These are phyloP conservation scores for Capronia americana DNA, from an alignment of 2,329 filamentous ascomycete species.

Conservation along the genomic window DNA sequence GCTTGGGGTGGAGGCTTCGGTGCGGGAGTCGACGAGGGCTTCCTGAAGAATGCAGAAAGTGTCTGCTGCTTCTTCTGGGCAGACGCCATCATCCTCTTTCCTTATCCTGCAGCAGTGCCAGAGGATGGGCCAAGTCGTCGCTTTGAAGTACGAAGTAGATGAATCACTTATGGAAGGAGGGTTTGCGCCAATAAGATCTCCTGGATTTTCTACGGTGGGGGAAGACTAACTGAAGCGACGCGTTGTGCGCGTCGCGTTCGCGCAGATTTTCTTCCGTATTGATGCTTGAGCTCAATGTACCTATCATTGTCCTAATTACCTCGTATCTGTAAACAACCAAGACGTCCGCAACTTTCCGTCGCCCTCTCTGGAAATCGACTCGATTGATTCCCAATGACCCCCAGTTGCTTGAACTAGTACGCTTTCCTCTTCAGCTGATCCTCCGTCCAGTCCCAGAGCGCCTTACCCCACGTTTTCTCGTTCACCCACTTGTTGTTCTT, in stretches of 20 bases:
- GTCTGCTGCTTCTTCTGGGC: constrained; percentile 55
- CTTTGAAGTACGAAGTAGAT: background rate
- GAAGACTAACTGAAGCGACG: background rate
- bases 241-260: background rate
- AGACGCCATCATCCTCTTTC: constrained; percentile 29
- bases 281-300: background rate
- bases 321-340: background rate
- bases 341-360: background rate
- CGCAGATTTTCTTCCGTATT: background rate
- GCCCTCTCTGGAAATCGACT: background rate
- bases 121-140: background rate
- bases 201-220: background rate
- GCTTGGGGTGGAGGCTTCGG: background rate
- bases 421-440: background rate
- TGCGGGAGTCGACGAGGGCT: constrained; percentile 14
- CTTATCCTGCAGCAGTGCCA: background rate
- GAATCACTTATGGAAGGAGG: background rate
- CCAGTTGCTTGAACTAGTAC: background rate
- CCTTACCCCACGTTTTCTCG: background rate
- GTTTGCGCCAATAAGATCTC: background rate
- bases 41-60: constrained; percentile 43
- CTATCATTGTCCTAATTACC: background rate
- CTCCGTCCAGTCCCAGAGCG: constrained; percentile 1
- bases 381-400: background rate
- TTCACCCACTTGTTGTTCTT: constrained; percentile 5